phyloP scores from a whole-genome alignment of 805 yeast species.

The Metschnikowia baotianmanensis region DNA sequence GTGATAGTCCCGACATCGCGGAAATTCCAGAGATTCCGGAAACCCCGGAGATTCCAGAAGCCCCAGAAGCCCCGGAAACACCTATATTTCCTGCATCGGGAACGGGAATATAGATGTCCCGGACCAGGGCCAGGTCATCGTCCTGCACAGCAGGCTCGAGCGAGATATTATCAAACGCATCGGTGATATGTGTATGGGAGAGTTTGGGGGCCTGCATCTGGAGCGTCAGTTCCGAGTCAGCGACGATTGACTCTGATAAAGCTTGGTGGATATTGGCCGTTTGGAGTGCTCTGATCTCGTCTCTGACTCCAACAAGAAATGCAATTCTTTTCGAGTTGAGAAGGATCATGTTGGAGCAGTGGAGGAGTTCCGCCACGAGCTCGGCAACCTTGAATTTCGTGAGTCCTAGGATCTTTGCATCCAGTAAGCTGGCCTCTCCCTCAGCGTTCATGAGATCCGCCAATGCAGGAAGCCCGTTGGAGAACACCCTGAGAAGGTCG shows the following conservation, averaged over 20 bases:
- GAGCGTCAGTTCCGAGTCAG: neutral
- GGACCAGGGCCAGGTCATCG: neutral
- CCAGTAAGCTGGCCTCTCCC: constrained; percentile 22
- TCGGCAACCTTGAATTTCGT: constrained; percentile 90
- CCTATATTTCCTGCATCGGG: no score
- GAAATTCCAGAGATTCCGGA: no score
- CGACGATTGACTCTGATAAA: constrained; percentile 26
- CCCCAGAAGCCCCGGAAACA: no score
- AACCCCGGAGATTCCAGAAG: no score
- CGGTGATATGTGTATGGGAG: constrained; percentile 34
- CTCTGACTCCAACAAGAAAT: constrained; percentile 64
- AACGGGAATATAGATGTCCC: constrained; percentile 1
- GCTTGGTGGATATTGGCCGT: constrained; percentile 45
- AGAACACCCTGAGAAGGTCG: constrained; percentile 72
- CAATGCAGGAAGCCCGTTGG: constrained; percentile 70
- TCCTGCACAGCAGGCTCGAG: constrained; percentile 31
- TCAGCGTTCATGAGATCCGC: constrained; percentile 48
- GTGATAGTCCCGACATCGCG: no score
- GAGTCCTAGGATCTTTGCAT: constrained; percentile 67
- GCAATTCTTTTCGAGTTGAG: constrained; percentile 77
- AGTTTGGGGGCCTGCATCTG: constrained; percentile 4
- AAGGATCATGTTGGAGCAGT: constrained; percentile 95
- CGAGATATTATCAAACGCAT: constrained; percentile 36
- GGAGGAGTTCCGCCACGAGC: constrained; percentile 87
- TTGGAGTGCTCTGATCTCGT: constrained; percentile 51